Conservation (phyloP, 2,329 filamentous ascomycete genomes). For the Rhynchosporium graminicola region DNA sequence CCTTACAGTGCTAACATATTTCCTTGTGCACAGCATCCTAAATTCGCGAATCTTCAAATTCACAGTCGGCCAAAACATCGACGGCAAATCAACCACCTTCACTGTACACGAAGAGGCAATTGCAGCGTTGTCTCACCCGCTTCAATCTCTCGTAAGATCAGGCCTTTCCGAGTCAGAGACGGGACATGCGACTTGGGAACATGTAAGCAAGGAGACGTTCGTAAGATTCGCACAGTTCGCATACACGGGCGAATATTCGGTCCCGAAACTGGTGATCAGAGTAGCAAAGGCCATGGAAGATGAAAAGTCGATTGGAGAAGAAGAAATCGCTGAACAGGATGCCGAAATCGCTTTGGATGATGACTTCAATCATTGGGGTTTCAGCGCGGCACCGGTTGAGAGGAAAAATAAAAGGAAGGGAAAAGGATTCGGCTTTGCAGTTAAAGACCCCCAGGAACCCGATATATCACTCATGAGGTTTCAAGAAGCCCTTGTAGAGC, state of each 20-base stretch:
- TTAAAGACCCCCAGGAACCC: no score
- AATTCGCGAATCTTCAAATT: constrained; percentile 31
- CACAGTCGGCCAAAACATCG: constrained; percentile 25
- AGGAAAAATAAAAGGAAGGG: no score
- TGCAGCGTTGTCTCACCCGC: constrained; percentile 26
- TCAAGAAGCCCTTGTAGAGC: no score
- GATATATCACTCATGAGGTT: no score
- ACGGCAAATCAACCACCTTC: constrained; percentile 25
- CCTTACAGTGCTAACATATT: not conserved
- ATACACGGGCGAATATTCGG: constrained; percentile 32
- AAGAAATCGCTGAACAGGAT: no score
- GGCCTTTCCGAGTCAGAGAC: constrained; percentile 14
- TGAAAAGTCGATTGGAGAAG: not conserved
- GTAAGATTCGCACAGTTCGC: constrained; percentile 32
- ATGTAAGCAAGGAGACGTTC: constrained; percentile 31
- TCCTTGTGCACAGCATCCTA: constrained; percentile 23
- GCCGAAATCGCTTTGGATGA: no score
- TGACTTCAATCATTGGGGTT: no score
- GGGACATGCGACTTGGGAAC: constrained; percentile 21
- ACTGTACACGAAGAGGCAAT: constrained; percentile 30
- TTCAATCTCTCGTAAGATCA: constrained; percentile 22
- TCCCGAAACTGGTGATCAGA: constrained; percentile 18
- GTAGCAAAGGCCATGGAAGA: no score
- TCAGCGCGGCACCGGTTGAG: no score
- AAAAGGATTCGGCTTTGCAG: no score